Conservation (phyloP, 306 rosid species). For the Cercis canadensis region DNA sequence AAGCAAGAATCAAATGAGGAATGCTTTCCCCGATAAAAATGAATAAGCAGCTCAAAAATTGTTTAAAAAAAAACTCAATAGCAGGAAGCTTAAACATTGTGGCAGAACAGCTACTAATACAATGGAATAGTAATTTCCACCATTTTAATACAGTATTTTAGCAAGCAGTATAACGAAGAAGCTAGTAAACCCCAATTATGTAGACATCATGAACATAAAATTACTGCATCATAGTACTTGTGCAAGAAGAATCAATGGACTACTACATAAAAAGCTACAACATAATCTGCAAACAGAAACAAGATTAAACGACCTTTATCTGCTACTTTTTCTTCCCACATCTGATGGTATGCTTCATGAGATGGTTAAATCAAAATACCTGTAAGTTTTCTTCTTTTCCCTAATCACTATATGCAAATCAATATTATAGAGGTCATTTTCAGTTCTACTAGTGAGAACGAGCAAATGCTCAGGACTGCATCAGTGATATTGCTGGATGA, state of each 20-base stretch:
- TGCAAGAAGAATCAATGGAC: not conserved
- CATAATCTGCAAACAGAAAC: not conserved
- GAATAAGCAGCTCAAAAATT: constrained; percentile 15
- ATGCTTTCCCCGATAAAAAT: constrained; percentile 20
- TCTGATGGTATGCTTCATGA: not conserved
- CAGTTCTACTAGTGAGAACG: not conserved
- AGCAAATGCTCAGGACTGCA: not conserved
- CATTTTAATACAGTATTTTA: constrained; percentile 31
- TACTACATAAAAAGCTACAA: not conserved
- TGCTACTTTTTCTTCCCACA: not conserved
- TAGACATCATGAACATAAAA: not conserved
- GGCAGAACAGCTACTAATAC: constrained; percentile 24
- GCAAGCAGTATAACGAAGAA: constrained; percentile 4
- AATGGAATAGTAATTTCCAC: constrained; percentile 25
- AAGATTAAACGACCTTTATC: not conserved
- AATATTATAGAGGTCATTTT: not conserved
- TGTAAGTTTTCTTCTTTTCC: not conserved
- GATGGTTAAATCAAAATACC: not conserved
- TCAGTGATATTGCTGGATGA: not conserved
- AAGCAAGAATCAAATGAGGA: not conserved
- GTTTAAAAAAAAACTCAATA: not conserved
- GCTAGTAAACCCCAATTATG: not conserved
- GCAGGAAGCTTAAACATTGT: constrained; percentile 11
- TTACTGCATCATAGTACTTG: not conserved
- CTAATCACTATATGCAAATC: not conserved